Evolutionary conservation across 2,329 filamentous ascomycete genomes (phyloP).

Genomic region (Paramyrothecium roridum): DNA sequence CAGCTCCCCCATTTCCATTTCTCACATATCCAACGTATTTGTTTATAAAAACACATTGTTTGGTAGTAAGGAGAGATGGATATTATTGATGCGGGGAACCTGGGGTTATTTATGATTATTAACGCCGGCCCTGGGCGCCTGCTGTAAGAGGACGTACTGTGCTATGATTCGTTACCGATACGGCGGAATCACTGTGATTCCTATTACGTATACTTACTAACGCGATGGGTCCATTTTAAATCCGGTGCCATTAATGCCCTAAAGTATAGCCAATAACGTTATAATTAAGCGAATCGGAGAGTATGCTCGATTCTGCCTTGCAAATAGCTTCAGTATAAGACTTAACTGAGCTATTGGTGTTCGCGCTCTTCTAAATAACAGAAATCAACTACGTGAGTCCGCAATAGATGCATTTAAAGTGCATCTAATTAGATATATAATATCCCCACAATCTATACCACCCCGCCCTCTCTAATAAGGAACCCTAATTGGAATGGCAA

Average conservation of each 20-base stretch:
- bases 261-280: not conserved
- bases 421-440: not conserved
- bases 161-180: not conserved
- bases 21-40: not conserved
- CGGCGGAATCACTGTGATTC: not conserved
- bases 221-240: not conserved
- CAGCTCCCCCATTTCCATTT: not conserved
- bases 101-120: not conserved
- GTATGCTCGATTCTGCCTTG: not conserved
- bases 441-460: not conserved
- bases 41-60: not conserved
- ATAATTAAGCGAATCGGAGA: not conserved
- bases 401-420: too few relatives aligned
- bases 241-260: not conserved
- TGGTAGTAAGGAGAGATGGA: not conserved
- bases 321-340: not conserved
- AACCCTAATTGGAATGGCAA: too few relatives aligned
- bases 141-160: not conserved
- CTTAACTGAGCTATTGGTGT: not conserved
- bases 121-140: not conserved
- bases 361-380: not conserved
- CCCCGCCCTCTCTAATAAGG: not conserved
- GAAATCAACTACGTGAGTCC: not conserved
- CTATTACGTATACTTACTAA: not conserved
- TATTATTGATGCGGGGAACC: not conserved